Evolutionary conservation across 306 rosid species (phyloP).

Genomic region (Acacia crassicarpa): DNA sequence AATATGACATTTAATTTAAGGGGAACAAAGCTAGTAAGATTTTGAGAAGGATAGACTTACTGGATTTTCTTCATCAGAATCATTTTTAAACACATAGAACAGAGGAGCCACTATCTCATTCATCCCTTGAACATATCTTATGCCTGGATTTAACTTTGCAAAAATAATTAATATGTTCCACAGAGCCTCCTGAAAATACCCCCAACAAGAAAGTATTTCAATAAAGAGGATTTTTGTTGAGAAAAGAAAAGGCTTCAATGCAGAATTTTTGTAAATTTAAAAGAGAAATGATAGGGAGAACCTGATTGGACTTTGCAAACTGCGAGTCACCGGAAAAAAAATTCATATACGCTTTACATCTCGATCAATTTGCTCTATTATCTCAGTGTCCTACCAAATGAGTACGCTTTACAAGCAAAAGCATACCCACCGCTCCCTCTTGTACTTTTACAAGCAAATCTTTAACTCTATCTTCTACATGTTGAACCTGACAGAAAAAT

Average conservation of each 20-base stretch:
- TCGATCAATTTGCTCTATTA: conserved; percentile 95
- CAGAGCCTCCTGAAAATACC: conserved; percentile 77
- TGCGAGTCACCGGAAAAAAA: conserved; percentile 89
- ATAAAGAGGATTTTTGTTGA: conserved; percentile 18
- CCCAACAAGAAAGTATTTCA: conserved; percentile 4
- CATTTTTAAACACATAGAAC: conserved; percentile 82
- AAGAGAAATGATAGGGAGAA: conserved; percentile 30
- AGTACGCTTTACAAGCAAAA: too few relatives aligned
- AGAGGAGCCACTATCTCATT: conserved; percentile 96
- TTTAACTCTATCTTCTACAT: conserved; percentile 73
- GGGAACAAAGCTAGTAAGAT: neutral
- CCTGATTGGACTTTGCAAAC: conserved; percentile 92
- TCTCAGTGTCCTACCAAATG: conserved; percentile 82
- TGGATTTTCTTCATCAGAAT: conserved; percentile 83
- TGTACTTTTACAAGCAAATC: conserved; percentile 62
- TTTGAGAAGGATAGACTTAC: conserved; percentile 47
- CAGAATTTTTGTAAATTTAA: conserved; percentile 7
- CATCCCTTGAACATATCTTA: conserved; percentile 99
- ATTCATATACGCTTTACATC: conserved; percentile 94
- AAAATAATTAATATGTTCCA: conserved; percentile 79
- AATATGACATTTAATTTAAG: neutral
- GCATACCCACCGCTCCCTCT: conserved; percentile 61
- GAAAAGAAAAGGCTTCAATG: neutral
- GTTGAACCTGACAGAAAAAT: conserved; percentile 53
- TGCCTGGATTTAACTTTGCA: conserved; percentile 96